Base-by-base conservation (phyloP, 2,329 filamentous ascomycete genomes). In the Monosporascus sp. region DNA sequence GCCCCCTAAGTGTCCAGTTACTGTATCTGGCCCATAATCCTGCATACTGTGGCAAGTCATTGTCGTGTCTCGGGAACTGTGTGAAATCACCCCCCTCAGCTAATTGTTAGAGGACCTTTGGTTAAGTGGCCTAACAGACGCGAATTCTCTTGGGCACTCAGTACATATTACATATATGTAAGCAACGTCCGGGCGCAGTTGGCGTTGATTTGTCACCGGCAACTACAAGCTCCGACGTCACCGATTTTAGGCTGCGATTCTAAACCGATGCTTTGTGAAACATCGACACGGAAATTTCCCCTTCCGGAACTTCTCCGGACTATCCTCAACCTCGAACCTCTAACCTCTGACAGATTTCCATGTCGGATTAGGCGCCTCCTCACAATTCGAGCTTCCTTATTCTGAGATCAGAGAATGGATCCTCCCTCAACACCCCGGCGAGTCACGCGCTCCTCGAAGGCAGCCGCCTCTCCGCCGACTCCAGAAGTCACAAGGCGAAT, bases 401-500 rank as follows among this genome's bases (percentile, higher is more conserved):
- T 45, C 40, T 22, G 14, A 45, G 24, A 19, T 6, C 20, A 40
- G 17, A 26, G 19, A 9, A 82, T 82, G 79, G 77, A 77, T 46
- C 73, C 73, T 11, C 69, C 75, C 26, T 66, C 67, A 14, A 81
- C 78, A 52, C 78, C 79, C 52, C 76, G 77, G 40, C 61, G 65
- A 51, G 59, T 60, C 19, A 56, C 69, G 20, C 53, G 56, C 45
- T 52, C 68, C 53, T 64, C 64, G 47, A 66, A 65, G 19, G 56
- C 59, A 54, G 65, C 64, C 7, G 64, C 64, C 41, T 77, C 78
- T 27, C 79, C 81, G 34, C 78, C 73, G 4, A 83, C 81, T 0
- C 80, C 81, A 5, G 80, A 81, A 57, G 74, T 78, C 11, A 79
- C 75, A 19, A 73, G 78, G 56, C 75, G 79, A 61, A 83, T 84